Evolutionary conservation across 2,329 filamentous ascomycete genomes (phyloP).

Genomic region (Lachnellula cervina): DNA sequence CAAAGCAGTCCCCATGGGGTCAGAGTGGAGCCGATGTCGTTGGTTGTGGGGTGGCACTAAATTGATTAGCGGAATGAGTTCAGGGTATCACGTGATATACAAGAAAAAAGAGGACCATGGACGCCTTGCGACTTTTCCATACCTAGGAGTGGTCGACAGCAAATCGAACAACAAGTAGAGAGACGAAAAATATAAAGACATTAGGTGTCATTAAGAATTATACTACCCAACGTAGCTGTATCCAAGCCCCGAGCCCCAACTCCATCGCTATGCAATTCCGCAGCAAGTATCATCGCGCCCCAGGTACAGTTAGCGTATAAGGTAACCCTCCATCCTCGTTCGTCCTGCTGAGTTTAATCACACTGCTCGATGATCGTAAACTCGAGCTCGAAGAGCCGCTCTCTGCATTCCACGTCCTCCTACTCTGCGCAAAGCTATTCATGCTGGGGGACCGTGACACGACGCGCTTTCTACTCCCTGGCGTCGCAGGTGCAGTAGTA

Average conservation of each 20-base stretch:
- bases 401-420: constrained; percentile 20
- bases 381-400: constrained; percentile 21
- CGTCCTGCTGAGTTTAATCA: constrained; percentile 25
- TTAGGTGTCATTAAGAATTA: constrained; percentile 20
- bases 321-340: constrained; percentile 23
- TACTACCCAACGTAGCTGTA: constrained; percentile 1
- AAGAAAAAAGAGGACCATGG: not conserved
- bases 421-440: constrained; percentile 25
- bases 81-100: not conserved
- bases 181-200: constrained; percentile 6
- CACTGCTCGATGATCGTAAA: constrained; percentile 25
- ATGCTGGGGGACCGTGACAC: constrained; percentile 18
- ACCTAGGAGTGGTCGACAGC: not conserved
- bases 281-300: constrained; percentile 8
- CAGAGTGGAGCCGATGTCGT: not conserved
- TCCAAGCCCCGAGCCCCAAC: constrained; percentile 15
- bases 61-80: not conserved
- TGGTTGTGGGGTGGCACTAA: not conserved
- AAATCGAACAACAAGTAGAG: not conserved
- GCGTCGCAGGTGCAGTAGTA: constrained; percentile 25
- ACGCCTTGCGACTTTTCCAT: not conserved
- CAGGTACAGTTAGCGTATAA: constrained; percentile 26
- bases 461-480: constrained; percentile 17
- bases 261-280: constrained; percentile 21
- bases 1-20: not conserved